phyloP scores from a whole-genome alignment of 192 early-diverging fungal genomes.

The Coemansia sp. region DNA sequence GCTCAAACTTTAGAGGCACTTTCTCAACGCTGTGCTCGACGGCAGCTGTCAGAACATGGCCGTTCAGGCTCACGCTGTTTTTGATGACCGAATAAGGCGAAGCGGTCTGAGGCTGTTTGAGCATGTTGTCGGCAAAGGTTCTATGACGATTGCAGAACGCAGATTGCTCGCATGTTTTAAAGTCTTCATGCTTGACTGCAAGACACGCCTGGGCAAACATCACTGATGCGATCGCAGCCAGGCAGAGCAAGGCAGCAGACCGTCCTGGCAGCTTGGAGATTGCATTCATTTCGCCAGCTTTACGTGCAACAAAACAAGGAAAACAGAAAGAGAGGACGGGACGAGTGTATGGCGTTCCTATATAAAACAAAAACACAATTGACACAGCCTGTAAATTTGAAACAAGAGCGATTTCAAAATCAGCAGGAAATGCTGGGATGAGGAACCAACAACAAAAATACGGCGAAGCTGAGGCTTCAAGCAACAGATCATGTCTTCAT shows the following conservation, averaged over 20 bases:
- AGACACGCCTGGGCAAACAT: constrained; percentile 20
- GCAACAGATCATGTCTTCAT: too few species aligned
- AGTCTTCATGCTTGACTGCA: constrained; percentile 80
- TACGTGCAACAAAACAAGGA: not conserved
- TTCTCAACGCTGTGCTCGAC: constrained; percentile 29
- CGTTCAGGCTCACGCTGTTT: constrained; percentile 59
- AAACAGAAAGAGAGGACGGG: not conserved
- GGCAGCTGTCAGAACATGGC: constrained; percentile 27
- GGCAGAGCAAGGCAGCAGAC: constrained; percentile 20
- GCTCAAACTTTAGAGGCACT: constrained; percentile 37
- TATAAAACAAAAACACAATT: not conserved
- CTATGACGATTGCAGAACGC: constrained; percentile 90
- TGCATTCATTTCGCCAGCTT: constrained; percentile 14
- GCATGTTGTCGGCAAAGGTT: constrained; percentile 72
- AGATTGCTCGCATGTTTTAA: constrained; percentile 84
- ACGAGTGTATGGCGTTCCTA: not conserved
- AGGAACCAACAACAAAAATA: too few species aligned
- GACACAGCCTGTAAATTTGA: not conserved
- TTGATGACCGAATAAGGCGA: constrained; percentile 68
- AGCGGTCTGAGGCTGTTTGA: constrained; percentile 23
- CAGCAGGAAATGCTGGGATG: too few species aligned
- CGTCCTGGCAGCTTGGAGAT: not conserved
- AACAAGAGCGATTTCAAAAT: too few species aligned
- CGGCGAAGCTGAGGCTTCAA: too few species aligned
- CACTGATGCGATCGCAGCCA: constrained; percentile 16